Evolutionary conservation across 495 filamentous ascomycete genomes (phyloP), one percentile per base, ranked within the genome.

Genomic region (Talaromyces stipitatus): DNA sequence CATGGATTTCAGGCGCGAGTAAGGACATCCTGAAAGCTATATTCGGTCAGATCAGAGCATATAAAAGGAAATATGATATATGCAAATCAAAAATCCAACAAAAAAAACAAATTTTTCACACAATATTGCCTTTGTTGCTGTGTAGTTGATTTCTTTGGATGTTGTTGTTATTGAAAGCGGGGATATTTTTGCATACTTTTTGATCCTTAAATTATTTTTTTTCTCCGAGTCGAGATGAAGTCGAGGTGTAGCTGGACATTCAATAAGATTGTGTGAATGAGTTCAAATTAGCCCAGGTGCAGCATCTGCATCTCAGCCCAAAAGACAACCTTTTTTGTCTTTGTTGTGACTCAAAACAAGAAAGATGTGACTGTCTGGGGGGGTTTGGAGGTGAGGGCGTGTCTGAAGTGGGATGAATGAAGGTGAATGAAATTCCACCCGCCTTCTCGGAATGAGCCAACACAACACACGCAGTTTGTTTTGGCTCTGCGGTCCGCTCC

Each of bases 1-100:
- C 76, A 72, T 89, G 87, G 68, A 91, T 78, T 62, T 96, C 88
- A 54, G 85, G 76, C 59, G 91, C 85, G 14, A 98, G 82, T 57
- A 95, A 63, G 62, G 91, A 92, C 92, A 96, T 97, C 61, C 60
- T 81, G 69, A 59, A 33, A 51, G 55, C 29, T 45, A 29, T 32
- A 41, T 11, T n/a, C 26, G 18, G 46, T 57, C 27, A 57, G 47
- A 24, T 47, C 10, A n/a, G n/a, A n/a, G n/a, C n/a, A n/a, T n/a
- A n/a, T n/a, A n/a, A n/a, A n/a, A n/a, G n/a, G n/a, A n/a, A n/a
- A n/a, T n/a, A n/a, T 18, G 29, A 56, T 4, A 41, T 11, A 16
- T 20, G 8, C 3, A 41, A 41, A 38, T 2, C 18, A 43, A 16
- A 46, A 50, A 26, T 10, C 5, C 32, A 50, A 38, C 11, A 30